phyloP scores from a whole-genome alignment of 2,329 filamentous ascomycete genomes.

The Colletotrichum melonis region DNA sequence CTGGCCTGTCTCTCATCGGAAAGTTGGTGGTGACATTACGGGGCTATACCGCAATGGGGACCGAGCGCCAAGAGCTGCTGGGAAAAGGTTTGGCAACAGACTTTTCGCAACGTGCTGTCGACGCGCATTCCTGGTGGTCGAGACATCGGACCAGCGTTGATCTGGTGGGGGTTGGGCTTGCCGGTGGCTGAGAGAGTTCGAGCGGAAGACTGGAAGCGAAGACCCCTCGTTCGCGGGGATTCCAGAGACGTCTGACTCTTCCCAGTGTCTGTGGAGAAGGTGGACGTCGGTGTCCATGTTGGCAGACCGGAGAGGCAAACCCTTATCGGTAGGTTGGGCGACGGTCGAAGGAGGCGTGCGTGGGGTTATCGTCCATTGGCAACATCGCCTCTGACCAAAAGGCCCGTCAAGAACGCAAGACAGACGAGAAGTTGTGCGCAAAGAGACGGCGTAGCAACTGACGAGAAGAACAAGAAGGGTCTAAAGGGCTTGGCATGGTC shows the following conservation, averaged over 20 bases:
- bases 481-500: conserved; percentile 28
- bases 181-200: conserved; percentile 11
- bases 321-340: conserved; percentile 21
- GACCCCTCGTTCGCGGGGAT: background rate
- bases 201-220: background rate
- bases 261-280: background rate
- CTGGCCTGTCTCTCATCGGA: background rate
- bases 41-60: conserved; percentile 25
- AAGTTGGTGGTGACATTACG: background rate
- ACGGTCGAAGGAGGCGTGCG: conserved; percentile 3
- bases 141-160: conserved; percentile 11
- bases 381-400: background rate
- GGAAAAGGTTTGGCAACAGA: conserved; percentile 12
- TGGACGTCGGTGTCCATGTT: background rate
- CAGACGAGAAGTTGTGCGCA: background rate
- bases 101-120: conserved; percentile 28
- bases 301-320: conserved; percentile 22
- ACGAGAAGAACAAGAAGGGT: conserved; percentile 9
- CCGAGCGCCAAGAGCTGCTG: conserved; percentile 32
- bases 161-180: conserved; percentile 14
- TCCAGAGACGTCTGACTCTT: conserved; percentile 12
- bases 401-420: background rate
- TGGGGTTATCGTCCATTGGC: background rate
- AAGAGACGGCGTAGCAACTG: conserved; percentile 12
- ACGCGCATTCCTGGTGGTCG: conserved; percentile 31